phyloP scores from a whole-genome alignment of 345 rosid genomes.

The Stellera chamaejasme region DNA sequence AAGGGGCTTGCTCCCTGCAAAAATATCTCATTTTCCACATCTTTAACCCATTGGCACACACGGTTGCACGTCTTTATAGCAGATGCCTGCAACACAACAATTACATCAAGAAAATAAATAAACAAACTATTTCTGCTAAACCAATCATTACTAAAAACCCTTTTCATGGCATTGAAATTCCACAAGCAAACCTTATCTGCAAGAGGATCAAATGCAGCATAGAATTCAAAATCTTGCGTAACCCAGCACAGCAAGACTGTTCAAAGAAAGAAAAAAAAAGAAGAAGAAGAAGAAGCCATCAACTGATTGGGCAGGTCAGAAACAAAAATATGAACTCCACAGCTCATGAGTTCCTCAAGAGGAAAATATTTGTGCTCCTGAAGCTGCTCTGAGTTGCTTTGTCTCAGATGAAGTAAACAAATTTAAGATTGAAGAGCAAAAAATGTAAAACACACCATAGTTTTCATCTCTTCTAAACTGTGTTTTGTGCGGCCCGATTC shows the following conservation, averaged over 20 bases:
- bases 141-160: too few relatives aligned
- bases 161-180: background rate
- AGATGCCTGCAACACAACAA: constrained; percentile 39
- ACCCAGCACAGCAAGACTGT: constrained; percentile 97
- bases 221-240: constrained; percentile 93
- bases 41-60: constrained; percentile 92
- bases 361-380: background rate
- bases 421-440: background rate
- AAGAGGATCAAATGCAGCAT: constrained; percentile 97
- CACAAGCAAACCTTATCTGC: constrained; percentile 72
- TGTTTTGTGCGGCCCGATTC: constrained; percentile 83
- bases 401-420: background rate
- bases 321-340: constrained; percentile 1
- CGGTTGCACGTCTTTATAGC: constrained; percentile 92
- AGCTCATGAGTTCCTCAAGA: background rate
- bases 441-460: constrained; percentile 38
- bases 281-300: background rate
- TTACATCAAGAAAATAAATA: too few relatives aligned
- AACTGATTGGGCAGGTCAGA: constrained; percentile 1
- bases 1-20: constrained; percentile 96
- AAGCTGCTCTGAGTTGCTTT: too few relatives aligned
- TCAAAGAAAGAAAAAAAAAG: background rate
- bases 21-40: constrained; percentile 90
- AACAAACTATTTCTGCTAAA: too few relatives aligned
- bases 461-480: constrained; percentile 95